Base-by-base conservation (phyloP, 2,329 filamentous ascomycete species). In the Alternaria sp. region DNA sequence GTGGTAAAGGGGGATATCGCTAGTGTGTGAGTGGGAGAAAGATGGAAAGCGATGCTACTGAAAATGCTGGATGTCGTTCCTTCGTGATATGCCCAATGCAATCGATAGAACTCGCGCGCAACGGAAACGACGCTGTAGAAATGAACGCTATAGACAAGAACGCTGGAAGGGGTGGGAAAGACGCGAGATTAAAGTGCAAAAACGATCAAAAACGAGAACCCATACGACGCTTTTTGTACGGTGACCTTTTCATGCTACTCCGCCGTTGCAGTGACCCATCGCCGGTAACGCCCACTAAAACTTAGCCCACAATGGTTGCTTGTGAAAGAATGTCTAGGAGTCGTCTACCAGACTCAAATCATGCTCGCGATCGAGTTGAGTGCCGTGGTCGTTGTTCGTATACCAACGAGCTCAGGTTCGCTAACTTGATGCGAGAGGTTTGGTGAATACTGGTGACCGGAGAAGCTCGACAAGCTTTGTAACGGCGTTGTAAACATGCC, bases 341-440 rank as follows among this genome's bases (percentile, higher is more conserved):
- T n/a, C 14, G 46, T 24, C 39, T 24, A 5, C 7, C 16, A 7
- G 14, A 38, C 38, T 65, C 51, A 67, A 51, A 78, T 77, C 76
- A 78, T 78, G 57, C 75, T 74, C 16, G 76, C 75, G 26, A 78
- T 72, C 12, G 72, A 76, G 53, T 73, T 77, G 11, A 78, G 65
- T 32, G 72, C 67, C 7, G 72, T 66, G 3, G 72, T 66, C 4
- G 71, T 68, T 7, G 72, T 68, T 38, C 73, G 71, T 18, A 78
- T 71, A 16, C 75, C 75, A 6, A 77, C 73, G 14, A 78, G 62
- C 47, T 78, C 75, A 7, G 76, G 75, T 55, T 78, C 75, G 18
- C 70, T 75, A 32, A 77, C 70, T 51, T 72, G 69, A 54, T 74
- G 71, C 36, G 70, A 62, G 16, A 72, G 59, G n/a, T 57, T 65